Percentiles rank a stretch among this genome's conserved stretches.
Evolutionary conservation across 2,329 filamentous ascomycete species (phyloP).

Genomic region (Pseudogymnoascus sp.): DNA sequence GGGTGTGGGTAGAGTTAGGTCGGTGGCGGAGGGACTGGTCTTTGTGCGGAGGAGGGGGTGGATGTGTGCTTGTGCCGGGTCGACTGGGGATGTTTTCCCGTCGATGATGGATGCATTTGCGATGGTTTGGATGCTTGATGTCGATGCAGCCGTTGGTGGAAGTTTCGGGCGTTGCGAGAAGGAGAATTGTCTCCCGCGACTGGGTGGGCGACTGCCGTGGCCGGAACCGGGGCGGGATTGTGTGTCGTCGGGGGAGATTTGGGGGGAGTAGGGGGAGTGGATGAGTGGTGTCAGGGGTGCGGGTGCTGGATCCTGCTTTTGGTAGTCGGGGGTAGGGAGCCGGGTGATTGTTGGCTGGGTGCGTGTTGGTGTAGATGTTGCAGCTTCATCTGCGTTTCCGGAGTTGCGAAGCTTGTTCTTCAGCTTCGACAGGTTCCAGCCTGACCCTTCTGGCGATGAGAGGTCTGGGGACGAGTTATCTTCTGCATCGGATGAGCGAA

Average conservation of each 20-base stretch:
- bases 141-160: neutral
- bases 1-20: neutral
- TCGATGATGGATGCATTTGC: neutral
- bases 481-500: neutral
- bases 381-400: neutral
- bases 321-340: neutral
- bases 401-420: constrained; percentile 5
- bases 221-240: neutral
- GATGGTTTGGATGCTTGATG: neutral
- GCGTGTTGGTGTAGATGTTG: constrained; percentile 4
- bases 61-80: neutral
- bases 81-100: neutral
- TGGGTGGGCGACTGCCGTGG: neutral
- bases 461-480: neutral
- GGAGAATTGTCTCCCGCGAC: neutral
- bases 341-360: neutral
- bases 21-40: neutral
- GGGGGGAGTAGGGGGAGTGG: neutral
- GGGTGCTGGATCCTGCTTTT: neutral
- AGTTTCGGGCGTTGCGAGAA: neutral
- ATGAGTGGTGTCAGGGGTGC: neutral
- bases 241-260: neutral
- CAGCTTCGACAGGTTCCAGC: constrained; percentile 1
- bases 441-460: neutral
- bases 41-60: neutral